A percentile compares a stretch with the other conserved stretches of the same genome.
phyloP scores from a whole-genome alignment of 305 asterid species.

The Rubia peregrina region DNA sequence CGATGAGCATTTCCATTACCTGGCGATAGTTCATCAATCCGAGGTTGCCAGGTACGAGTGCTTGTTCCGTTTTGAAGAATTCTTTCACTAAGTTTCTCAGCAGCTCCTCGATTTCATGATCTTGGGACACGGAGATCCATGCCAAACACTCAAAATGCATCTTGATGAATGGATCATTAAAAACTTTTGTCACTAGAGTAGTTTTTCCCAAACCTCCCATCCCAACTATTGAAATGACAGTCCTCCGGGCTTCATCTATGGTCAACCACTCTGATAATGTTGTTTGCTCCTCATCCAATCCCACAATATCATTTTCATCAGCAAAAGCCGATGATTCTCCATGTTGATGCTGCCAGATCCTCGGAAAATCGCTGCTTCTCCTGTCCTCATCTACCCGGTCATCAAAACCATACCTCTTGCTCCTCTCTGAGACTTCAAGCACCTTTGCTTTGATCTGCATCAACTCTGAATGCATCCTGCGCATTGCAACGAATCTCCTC shows the following conservation, averaged over 20 bases:
- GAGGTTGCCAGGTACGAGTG: conserved; percentile 13
- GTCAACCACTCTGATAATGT: conserved; percentile 7
- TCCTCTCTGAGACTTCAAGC: conserved; percentile 23
- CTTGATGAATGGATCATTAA: conserved; percentile 6
- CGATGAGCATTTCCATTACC: conserved; percentile 22
- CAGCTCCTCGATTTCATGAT: conserved; percentile 11
- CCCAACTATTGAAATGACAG: conserved; percentile 20
- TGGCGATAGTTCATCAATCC: conserved; percentile 22
- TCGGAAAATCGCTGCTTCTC: conserved; percentile 16
- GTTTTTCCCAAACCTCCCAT: conserved; percentile 28
- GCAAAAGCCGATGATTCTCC: conserved; percentile 19
- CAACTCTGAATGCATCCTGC: conserved; percentile 12
- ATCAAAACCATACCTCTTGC: conserved; percentile 23
- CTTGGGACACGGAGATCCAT: conserved; percentile 7
- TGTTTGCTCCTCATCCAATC: conserved; percentile 19
- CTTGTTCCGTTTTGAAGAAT: conserved; percentile 18
- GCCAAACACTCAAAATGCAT: conserved; percentile 10
- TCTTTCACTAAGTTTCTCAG: conserved; percentile 21
- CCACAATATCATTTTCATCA: conserved; percentile 22
- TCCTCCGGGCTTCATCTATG: conserved; percentile 11
- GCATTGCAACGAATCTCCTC: neutral
- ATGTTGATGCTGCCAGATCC: conserved; percentile 18
- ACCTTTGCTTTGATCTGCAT: conserved; percentile 21
- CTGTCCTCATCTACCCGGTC: conserved; percentile 16
- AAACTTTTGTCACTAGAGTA: conserved; percentile 21